These are phyloP conservation scores for Metschnikowia lochheadii DNA, from an alignment of 805 yeast genomes.

Conservation along the genomic window DNA sequence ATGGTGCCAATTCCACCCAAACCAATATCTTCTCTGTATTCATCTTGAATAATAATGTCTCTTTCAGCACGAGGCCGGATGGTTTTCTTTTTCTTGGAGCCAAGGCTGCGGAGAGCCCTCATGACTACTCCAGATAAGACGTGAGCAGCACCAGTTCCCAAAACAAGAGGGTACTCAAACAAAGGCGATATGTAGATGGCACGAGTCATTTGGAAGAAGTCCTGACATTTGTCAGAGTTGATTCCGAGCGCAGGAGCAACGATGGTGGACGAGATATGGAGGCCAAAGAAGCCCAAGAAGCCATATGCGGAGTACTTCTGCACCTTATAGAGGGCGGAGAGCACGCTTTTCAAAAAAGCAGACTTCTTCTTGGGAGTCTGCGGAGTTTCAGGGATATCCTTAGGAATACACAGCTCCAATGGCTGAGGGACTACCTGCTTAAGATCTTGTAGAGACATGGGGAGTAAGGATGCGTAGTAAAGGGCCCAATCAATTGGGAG, in stretches of 20 bases:
- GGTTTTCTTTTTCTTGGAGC: slow-evolving; percentile 15
- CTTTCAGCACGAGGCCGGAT: slow-evolving; percentile 1
- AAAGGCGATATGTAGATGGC: slow-evolving; percentile 52
- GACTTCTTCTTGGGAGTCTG: slow-evolving; percentile 5
- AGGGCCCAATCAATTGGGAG: slow-evolving; percentile 1
- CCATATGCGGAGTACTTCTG: slow-evolving; percentile 64
- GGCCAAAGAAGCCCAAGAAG: slow-evolving; percentile 50
- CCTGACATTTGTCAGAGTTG: slow-evolving; percentile 44
- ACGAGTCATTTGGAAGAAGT: slow-evolving; percentile 56
- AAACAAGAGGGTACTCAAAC: slow-evolving; percentile 47
- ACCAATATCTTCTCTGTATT: slow-evolving; percentile 45
- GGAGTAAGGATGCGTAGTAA: neutral
- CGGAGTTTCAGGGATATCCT: neutral
- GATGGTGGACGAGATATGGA: slow-evolving; percentile 55
- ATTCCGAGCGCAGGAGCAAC: slow-evolving; percentile 46
- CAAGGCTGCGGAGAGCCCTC: slow-evolving; percentile 25
- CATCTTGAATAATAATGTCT: slow-evolving; percentile 26
- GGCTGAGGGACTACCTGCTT: slow-evolving; percentile 15
- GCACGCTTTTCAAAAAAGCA: slow-evolving; percentile 6
- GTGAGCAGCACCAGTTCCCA: slow-evolving; percentile 47
- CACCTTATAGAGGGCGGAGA: slow-evolving; percentile 16
- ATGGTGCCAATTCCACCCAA: slow-evolving; percentile 59
- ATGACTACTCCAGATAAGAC: slow-evolving; percentile 49
- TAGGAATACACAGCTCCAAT: slow-evolving; percentile 7
- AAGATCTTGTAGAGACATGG: slow-evolving; percentile 12